Evolutionary conservation across 148 eudicot genomes (phyloP).

Genomic region (Pouteria glomerata): DNA sequence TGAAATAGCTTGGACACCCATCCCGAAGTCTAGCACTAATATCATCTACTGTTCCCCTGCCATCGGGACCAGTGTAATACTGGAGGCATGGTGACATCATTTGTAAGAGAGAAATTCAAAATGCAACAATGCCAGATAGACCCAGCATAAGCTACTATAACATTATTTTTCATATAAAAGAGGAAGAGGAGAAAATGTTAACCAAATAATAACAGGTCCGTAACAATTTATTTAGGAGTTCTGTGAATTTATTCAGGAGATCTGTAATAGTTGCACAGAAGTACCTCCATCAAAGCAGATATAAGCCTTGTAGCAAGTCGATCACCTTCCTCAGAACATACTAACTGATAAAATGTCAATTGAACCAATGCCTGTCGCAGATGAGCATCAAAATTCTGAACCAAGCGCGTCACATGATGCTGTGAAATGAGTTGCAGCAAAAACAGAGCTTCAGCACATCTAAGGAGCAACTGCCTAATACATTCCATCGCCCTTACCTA

Average conservation of each 20-base stretch:
- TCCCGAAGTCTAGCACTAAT: conserved; percentile 77
- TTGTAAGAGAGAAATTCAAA: conserved; percentile 14
- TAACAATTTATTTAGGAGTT: background rate
- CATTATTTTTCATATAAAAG: background rate
- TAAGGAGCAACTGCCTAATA: conserved; percentile 86
- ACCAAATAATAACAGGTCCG: background rate
- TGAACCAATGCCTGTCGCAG: conserved; percentile 49
- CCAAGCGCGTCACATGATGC: conserved; percentile 73
- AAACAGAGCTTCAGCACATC: conserved; percentile 88
- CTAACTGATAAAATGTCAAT: conserved; percentile 84
- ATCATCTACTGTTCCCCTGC: conserved; percentile 95
- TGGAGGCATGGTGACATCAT: conserved; percentile 28
- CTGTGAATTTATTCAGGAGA: background rate
- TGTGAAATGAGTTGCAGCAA: conserved; percentile 85
- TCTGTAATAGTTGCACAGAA: background rate
- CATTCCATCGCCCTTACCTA: conserved; percentile 98
- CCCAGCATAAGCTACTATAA: background rate
- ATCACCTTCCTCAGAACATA: conserved; percentile 94
- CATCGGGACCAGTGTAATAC: conserved; percentile 96
- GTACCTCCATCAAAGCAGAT: conserved; percentile 97
- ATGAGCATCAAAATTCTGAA: conserved; percentile 67
- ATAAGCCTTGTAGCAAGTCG: conserved; percentile 81
- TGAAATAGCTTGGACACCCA: conserved; percentile 93
- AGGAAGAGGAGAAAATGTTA: background rate
- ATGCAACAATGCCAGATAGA: background rate